phyloP scores from a whole-genome alignment of 768 basidiomycete genomes.

The Strobilomyces dryophilus region DNA sequence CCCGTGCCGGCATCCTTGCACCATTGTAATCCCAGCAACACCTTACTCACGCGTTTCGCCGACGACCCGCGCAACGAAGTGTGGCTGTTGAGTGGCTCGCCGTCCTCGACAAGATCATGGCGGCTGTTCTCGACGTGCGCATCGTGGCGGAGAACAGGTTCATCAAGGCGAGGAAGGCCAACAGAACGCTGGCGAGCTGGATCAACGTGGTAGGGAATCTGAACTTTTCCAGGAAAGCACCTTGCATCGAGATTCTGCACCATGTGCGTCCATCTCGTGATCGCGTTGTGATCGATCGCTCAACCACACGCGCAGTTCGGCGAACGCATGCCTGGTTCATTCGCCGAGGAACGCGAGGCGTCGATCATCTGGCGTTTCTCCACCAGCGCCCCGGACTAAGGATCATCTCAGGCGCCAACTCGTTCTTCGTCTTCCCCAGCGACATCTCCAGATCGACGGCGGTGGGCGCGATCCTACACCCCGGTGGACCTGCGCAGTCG shows the following conservation, averaged over 20 bases:
- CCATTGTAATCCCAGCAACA: conserved; percentile 38
- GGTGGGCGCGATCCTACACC: conserved; percentile 71
- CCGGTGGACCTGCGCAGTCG: conserved; percentile 46
- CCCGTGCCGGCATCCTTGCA: conserved; percentile 39
- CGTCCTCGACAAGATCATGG: conserved; percentile 59
- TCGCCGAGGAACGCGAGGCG: conserved; percentile 78
- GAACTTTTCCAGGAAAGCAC: conserved; percentile 76
- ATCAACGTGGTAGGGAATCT: conserved; percentile 76
- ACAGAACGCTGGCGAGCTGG: conserved; percentile 46
- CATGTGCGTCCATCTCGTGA: conserved; percentile 53
- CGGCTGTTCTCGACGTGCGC: conserved; percentile 61
- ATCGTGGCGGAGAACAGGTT: conserved; percentile 89
- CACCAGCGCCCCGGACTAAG: conserved; percentile 71
- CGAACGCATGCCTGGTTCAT: conserved; percentile 83
- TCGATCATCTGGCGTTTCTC: conserved; percentile 86
- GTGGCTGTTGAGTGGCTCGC: conserved; percentile 75
- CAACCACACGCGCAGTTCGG: conserved; percentile 53
- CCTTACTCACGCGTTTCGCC: conserved; percentile 53
- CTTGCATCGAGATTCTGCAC: conserved; percentile 78
- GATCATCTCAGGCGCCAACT: conserved; percentile 75
- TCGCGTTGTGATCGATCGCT: not conserved
- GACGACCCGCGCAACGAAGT: conserved; percentile 70
- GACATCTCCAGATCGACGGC: conserved; percentile 82
- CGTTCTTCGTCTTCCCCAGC: conserved; percentile 79
- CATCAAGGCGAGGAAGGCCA: conserved; percentile 50